These are phyloP conservation scores for Fonsecaea multimorphosa DNA, from an alignment of 2,329 filamentous ascomycete genomes.

Conservation along the genomic window DNA sequence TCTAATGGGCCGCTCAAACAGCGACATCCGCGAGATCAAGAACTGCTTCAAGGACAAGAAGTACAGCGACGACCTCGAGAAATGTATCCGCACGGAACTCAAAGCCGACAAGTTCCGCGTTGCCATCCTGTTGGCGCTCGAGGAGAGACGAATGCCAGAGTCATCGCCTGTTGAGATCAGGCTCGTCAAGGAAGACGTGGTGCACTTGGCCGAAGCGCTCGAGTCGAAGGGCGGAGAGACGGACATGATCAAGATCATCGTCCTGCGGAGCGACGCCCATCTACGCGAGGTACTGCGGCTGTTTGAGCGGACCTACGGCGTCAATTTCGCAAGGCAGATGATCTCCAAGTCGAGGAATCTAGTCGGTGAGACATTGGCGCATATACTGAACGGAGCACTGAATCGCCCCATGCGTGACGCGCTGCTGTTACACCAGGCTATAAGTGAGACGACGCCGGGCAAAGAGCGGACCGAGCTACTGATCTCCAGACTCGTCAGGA, in stretches of 20 bases:
- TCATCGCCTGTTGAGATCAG: slow-evolving; percentile 67
- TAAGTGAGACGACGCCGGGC: slow-evolving; percentile 72
- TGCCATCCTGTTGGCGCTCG: slow-evolving; percentile 81
- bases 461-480: slow-evolving; percentile 83
- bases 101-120: slow-evolving; percentile 96
- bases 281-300: slow-evolving; percentile 76
- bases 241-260: slow-evolving; percentile 83
- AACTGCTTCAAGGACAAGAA: slow-evolving; percentile 89
- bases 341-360: slow-evolving; percentile 88
- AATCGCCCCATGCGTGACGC: slow-evolving; percentile 94
- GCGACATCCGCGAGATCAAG: slow-evolving; percentile 87
- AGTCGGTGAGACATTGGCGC: slow-evolving; percentile 90
- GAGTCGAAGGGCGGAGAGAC: slow-evolving; percentile 83
- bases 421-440: slow-evolving; percentile 86
- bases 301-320: slow-evolving; percentile 74
- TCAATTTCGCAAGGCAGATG: slow-evolving; percentile 87
- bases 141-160: slow-evolving; percentile 84
- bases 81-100: slow-evolving; percentile 85
- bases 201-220: slow-evolving; percentile 72
- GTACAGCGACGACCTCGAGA: slow-evolving; percentile 78
- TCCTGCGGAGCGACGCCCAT: slow-evolving; percentile 80
- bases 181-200: slow-evolving; percentile 73
- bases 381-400: slow-evolving; percentile 95
- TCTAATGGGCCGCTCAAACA: slow-evolving; percentile 86
- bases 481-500: slow-evolving; percentile 82